Evolutionary conservation across 2,329 filamentous ascomycete genomes (phyloP).

Genomic region (Fulvia fulva): DNA sequence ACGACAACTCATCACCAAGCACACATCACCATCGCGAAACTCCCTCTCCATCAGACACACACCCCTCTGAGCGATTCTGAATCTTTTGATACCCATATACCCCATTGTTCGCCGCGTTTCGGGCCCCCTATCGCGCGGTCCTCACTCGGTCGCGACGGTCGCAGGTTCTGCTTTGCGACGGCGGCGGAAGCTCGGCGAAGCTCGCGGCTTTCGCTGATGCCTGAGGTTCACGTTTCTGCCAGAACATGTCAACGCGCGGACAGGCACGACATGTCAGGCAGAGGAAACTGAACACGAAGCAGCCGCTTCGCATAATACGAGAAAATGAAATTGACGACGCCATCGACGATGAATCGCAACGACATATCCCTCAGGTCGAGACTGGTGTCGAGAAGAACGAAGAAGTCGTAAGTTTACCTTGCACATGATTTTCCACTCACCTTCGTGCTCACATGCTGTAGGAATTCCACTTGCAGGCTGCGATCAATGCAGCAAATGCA

Average conservation of each 20-base stretch:
- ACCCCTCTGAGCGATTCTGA: not conserved
- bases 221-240: not conserved
- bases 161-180: conserved; percentile 3
- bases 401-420: conserved; percentile 74
- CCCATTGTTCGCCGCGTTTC: not conserved
- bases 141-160: not conserved
- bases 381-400: conserved; percentile 96
- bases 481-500: conserved; percentile 60
- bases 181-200: conserved; percentile 1
- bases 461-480: conserved; percentile 94
- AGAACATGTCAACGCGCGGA: conserved; percentile 36
- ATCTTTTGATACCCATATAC: not conserved
- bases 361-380: conserved; percentile 78
- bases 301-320: conserved; percentile 77
- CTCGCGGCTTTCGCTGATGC: not conserved
- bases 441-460: conserved; percentile 38
- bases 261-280: conserved; percentile 54
- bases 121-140: not conserved
- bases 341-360: conserved; percentile 79
- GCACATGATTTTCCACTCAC: conserved; percentile 12
- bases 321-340: conserved; percentile 82
- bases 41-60: not conserved
- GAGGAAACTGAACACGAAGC: conserved; percentile 91
- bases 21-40: not conserved
- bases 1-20: not conserved